These are phyloP conservation scores for Fusarium pilosicola DNA, from an alignment of 2,329 filamentous ascomycete genomes.

Conservation along the genomic window DNA sequence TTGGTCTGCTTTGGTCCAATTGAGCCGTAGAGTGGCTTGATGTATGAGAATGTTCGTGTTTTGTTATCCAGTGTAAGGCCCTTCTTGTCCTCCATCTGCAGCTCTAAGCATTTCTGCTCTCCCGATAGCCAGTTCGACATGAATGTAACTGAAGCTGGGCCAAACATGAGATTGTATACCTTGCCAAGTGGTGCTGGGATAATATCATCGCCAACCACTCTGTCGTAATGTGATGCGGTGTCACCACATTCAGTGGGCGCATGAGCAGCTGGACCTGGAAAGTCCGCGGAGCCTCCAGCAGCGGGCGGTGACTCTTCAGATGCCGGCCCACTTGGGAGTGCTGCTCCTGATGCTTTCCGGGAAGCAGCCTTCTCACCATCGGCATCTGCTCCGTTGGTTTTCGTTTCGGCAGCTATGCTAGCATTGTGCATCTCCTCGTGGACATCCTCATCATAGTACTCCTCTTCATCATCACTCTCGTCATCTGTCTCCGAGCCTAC, in stretches of 20 bases:
- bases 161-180: conserved; percentile 89
- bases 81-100: conserved; percentile 86
- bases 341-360: conserved; percentile 75
- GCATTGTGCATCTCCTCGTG: conserved; percentile 84
- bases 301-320: conserved; percentile 60
- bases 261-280: conserved; percentile 86
- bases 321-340: conserved; percentile 55
- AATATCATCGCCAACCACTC: conserved; percentile 83
- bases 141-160: conserved; percentile 79
- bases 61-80: conserved; percentile 80
- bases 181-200: conserved; percentile 91
- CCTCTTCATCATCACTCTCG: conserved; percentile 71
- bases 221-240: conserved; percentile 81
- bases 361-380: conserved; percentile 70
- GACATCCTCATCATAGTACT: conserved; percentile 74
- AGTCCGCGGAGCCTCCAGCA: conserved; percentile 66
- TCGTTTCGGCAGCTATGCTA: conserved; percentile 62
- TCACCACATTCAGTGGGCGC: conserved; percentile 88
- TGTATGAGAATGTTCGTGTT: conserved; percentile 82
- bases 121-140: conserved; percentile 87
- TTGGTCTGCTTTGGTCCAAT: conserved; percentile 96
- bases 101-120: conserved; percentile 89
- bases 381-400: conserved; percentile 53
- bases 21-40: conserved; percentile 84
- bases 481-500: conserved; percentile 69